Percentiles rank a stretch among this genome's conserved stretches.
Evolutionary conservation across 2,329 filamentous ascomycete genomes (phyloP).

Genomic region (Pseudocercospora fuligena): DNA sequence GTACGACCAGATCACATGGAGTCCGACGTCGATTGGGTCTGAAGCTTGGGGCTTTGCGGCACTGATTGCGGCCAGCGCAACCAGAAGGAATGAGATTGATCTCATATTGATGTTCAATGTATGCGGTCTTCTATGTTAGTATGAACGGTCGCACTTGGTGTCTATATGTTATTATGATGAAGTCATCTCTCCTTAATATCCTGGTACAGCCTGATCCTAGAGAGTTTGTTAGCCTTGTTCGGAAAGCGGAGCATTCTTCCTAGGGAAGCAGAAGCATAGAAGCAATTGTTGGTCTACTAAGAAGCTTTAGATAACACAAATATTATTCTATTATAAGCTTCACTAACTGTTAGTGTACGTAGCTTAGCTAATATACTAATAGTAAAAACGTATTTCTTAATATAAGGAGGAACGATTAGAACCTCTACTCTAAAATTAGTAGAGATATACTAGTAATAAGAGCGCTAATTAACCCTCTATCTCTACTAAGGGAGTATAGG

Average conservation of each 20-base stretch:
- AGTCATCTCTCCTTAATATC: conserved; percentile 8
- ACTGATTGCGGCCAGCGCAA: background rate
- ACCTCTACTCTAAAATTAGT: too few relatives aligned
- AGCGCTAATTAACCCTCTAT: too few relatives aligned
- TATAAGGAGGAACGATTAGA: too few relatives aligned
- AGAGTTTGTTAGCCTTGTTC: background rate
- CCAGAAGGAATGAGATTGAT: background rate
- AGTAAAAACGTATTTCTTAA: too few relatives aligned
- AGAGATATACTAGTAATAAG: too few relatives aligned
- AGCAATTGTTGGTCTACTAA: too few relatives aligned
- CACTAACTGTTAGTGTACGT: too few relatives aligned
- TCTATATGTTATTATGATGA: background rate
- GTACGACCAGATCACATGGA: conserved; percentile 28
- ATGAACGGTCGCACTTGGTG: background rate
- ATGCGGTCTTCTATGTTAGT: background rate
- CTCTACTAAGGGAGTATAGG: too few relatives aligned
- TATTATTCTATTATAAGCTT: too few relatives aligned
- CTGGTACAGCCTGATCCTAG: conserved; percentile 2
- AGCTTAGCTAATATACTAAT: too few relatives aligned
- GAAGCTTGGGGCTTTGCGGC: background rate
- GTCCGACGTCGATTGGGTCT: conserved; percentile 15
- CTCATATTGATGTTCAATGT: background rate
- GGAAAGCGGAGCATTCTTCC: background rate
- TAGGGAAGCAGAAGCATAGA: background rate
- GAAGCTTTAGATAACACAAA: too few relatives aligned